Conservation (phyloP, 1,284 basidiomycete species). For the Testicularia cyperi region DNA sequence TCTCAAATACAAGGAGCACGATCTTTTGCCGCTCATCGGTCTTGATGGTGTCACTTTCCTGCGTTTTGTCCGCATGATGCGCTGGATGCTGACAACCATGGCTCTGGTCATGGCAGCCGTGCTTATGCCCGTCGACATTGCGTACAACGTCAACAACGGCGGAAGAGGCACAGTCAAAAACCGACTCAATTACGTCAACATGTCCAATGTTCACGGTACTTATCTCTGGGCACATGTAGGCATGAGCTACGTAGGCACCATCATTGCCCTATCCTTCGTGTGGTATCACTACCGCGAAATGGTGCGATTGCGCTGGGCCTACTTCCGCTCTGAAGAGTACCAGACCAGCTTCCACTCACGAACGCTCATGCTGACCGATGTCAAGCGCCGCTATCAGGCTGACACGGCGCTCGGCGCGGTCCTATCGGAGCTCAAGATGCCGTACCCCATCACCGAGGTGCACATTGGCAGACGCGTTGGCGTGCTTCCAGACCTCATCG, state of each 20-base stretch:
- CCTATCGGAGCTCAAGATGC: slow-evolving; percentile 66
- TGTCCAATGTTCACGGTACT: slow-evolving; percentile 48
- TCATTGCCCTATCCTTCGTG: slow-evolving; percentile 48
- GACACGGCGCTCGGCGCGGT: slow-evolving; percentile 67
- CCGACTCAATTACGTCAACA: slow-evolving; percentile 46
- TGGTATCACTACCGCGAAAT: slow-evolving; percentile 53
- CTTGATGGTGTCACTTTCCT: slow-evolving; percentile 90
- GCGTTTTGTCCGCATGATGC: slow-evolving; percentile 83
- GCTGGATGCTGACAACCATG: slow-evolving; percentile 60
- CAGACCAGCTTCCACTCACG: slow-evolving; percentile 65
- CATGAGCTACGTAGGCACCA: slow-evolving; percentile 54
- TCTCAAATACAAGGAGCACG: slow-evolving; percentile 77
- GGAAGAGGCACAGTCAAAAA: slow-evolving; percentile 19
- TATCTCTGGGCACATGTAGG: slow-evolving; percentile 57
- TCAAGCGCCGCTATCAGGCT: slow-evolving; percentile 74
- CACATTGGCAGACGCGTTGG: slow-evolving; percentile 78
- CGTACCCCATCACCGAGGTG: slow-evolving; percentile 79
- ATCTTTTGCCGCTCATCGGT: slow-evolving; percentile 83
- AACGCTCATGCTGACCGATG: slow-evolving; percentile 66
- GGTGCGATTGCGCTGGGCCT: slow-evolving; percentile 50
- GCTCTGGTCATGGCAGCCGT: slow-evolving; percentile 69
- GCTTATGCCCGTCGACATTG: slow-evolving; percentile 75
- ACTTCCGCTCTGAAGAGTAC: slow-evolving; percentile 55
- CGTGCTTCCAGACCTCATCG: slow-evolving; percentile 73
- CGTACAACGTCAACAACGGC: slow-evolving; percentile 41